Evolutionary conservation across 331 rosid genomes (phyloP), one percentile per base, ranked within the genome.

Genomic region (Acacia concinna): DNA sequence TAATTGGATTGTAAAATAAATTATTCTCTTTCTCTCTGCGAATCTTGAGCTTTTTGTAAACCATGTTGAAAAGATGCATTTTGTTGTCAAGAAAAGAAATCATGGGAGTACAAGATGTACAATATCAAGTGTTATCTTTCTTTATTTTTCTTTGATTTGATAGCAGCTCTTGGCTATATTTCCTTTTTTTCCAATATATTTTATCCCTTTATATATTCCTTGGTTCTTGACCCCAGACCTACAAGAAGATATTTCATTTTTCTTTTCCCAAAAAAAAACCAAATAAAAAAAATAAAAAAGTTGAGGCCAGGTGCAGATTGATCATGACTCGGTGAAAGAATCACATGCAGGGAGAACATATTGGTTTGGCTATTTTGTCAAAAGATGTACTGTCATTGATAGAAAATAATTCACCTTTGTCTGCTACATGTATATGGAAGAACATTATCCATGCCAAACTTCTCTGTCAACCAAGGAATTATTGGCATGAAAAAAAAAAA

Each of bases 131-230:
- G 31, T 28, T 15, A 54, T 43, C 72, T n/a, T 47, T 71, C 30
- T 18, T 15, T 27, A 3, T 56, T 41, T 59, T 34, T 28, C 59
- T n/a, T 59, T 60, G 64, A 43, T 54, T 5, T 79, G 31, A 72
- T 46, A 41, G 35, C 44, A 37, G 74, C 30, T 73, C 14, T 43
- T 30, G 49, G 5, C 63, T 47, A 60, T 62, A n/a, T 72, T 62
- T 79, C 66, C 66, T 60, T 38, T 62, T 71, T 37, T 8, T 14
- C 56, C 23, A 14, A 43, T 71, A 62, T 62, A 38, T 51, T n/a
- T 47, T 49, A 25, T 59, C 8, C 27, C 56, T 35, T 46, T 27
- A 79, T 62, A 71, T 81, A 81, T 81, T 81, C 79, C 75, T 3
- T 54, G 18, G 34, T 77, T 70, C 72, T 57, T 75, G 21, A 54